Evolutionary conservation across 2,329 filamentous ascomycete genomes (phyloP), one percentile per base, ranked within the genome.

Genomic region (Daldinia sp.): DNA sequence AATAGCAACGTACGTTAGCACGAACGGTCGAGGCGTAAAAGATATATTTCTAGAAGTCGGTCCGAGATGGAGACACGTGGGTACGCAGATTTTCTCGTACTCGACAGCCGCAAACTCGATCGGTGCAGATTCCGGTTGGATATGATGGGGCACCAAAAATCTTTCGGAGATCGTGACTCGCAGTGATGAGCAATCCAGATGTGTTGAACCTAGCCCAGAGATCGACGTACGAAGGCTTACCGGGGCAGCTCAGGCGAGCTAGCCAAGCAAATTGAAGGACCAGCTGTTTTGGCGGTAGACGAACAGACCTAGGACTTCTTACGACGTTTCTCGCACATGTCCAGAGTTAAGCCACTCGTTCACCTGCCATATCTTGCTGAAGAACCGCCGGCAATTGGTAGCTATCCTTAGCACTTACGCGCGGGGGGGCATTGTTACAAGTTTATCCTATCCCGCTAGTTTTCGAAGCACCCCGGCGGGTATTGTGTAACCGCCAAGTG

Each of bases 341-440:
- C 53, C 48, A 45, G 10, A 17, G 32, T 51, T 47, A 61, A 58
- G 57, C 48, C 49, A 52, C 53, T 37, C 23, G 19, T 52, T 30
- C 30, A 29, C 15, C 39, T 29, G 13, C 32, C 7, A 34, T 23
- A 17, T 13, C 30, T 57, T 27, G 48, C 35, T 47, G 53, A 55
- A 32, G 34, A 59, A 32, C 53, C 32, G 27, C 15, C 23, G 23
- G 23, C 34, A 9, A 59, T 43, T 17, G 29, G 21, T 13, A 25
- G 50, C 19, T 30, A 58, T 52, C 32, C 30, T 51, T 54, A 59
- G 34, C 55, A 34, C 37, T 47, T 41, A 19, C 35, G 35, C 30
- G 29, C 17, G 25, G 47, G 43, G 32, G 13, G 25, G 8, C n/a
- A n/a, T 23, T 57, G 35, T 29, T 15, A 47, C 19, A 10, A 30